phyloP scores from a whole-genome alignment of 371 early-diverging fungal genomes.

The Apophysomyces variabilis region DNA sequence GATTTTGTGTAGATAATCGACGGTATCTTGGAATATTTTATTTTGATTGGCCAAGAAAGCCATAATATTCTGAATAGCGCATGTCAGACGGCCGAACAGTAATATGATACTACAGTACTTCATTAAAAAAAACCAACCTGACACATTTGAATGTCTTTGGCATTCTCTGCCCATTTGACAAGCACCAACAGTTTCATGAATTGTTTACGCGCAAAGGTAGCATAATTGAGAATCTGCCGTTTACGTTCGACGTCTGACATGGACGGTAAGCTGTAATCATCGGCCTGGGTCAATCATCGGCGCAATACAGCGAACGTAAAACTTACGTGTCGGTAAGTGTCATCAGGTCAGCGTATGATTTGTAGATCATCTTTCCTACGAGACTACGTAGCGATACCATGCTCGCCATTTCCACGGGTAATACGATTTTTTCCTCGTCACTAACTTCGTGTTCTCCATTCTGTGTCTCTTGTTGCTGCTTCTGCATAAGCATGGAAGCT shows the following conservation, averaged over 20 bases:
- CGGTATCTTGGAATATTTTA: conserved; percentile 66
- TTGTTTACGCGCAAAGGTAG: conserved; percentile 61
- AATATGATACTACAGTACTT: background rate
- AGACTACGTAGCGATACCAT: conserved; percentile 64
- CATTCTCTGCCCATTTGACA: conserved; percentile 75
- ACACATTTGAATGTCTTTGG: conserved; percentile 75
- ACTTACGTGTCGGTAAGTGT: conserved; percentile 66
- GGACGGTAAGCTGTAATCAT: conserved; percentile 53
- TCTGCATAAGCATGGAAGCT: conserved; percentile 13
- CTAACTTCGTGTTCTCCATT: conserved; percentile 1
- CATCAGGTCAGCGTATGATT: conserved; percentile 60
- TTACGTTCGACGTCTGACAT: conserved; percentile 65
- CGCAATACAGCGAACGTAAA: background rate
- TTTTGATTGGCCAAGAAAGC: conserved; percentile 76
- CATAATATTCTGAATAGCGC: conserved; percentile 61
- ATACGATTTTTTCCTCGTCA: conserved; percentile 30
- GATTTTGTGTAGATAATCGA: conserved; percentile 70
- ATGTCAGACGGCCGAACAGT: background rate
- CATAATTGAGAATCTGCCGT: conserved; percentile 60
- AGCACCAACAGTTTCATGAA: conserved; percentile 69
- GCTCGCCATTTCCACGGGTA: conserved; percentile 57
- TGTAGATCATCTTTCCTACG: conserved; percentile 60
- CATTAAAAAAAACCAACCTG: conserved; percentile 47
- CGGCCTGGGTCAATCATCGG: background rate
- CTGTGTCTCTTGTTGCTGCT: conserved; percentile 2